phyloP scores from a whole-genome alignment of 2,329 filamentous ascomycete species.

The Cytospora chrysosperma region DNA sequence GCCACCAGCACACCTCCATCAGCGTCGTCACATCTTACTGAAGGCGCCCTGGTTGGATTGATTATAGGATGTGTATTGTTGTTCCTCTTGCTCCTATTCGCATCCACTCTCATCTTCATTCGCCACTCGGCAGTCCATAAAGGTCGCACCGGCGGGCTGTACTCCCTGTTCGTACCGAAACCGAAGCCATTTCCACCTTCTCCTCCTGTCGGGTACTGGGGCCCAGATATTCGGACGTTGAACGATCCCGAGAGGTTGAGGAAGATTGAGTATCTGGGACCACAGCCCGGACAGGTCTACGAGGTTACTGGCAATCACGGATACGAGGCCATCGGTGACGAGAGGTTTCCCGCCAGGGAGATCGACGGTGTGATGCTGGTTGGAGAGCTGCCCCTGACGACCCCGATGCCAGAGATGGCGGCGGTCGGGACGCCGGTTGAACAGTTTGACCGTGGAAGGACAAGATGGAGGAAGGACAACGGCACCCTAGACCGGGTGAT shows the following conservation, averaged over 20 bases:
- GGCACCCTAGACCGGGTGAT: background rate
- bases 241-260: background rate
- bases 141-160: background rate
- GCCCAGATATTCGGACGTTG: background rate
- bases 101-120: background rate
- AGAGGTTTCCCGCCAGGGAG: background rate
- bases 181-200: background rate
- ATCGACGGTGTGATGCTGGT: background rate
- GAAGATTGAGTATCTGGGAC: background rate
- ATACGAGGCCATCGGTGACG: slow-evolving; percentile 3
- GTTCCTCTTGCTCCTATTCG: background rate
- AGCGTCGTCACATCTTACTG: background rate
- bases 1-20: background rate
- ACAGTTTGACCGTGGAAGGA: background rate
- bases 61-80: background rate
- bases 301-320: background rate
- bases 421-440: background rate
- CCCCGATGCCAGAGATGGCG: background rate
- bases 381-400: background rate
- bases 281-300: background rate
- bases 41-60: background rate
- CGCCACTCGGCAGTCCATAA: background rate
- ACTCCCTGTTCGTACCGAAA: background rate
- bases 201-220: background rate
- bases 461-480: background rate